These are phyloP conservation scores for Paradendryphiella salina DNA, from an alignment of 2,329 filamentous ascomycete genomes.

Conservation along the genomic window DNA sequence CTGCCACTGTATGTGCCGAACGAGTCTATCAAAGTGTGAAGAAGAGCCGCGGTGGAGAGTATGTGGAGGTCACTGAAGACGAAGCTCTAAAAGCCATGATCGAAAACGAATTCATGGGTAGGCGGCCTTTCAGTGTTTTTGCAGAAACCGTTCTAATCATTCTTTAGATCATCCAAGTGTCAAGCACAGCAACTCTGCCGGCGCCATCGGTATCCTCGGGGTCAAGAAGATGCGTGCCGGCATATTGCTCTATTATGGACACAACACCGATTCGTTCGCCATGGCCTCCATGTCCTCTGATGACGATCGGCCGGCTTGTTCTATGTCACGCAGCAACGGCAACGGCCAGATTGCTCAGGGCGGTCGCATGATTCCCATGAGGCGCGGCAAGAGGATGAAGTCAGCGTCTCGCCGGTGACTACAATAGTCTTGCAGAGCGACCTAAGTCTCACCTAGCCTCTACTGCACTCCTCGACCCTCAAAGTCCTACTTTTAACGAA, in stretches of 20 bases:
- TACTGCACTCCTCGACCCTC: neutral
- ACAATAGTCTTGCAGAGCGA: neutral
- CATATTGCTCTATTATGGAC: conserved; percentile 86
- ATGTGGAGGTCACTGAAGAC: conserved; percentile 73
- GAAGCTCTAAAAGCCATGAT: conserved; percentile 78
- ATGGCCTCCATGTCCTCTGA: conserved; percentile 84
- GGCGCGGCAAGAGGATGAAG: conserved; percentile 38
- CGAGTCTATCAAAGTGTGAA: conserved; percentile 74
- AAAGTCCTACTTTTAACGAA: neutral
- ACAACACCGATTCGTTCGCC: conserved; percentile 90
- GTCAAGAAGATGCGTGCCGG: conserved; percentile 81
- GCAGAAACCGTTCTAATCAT: conserved; percentile 10
- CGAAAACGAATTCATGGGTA: conserved; percentile 84
- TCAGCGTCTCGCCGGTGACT: conserved; percentile 12
- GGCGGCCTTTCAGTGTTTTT: conserved; percentile 8
- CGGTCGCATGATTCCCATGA: conserved; percentile 56
- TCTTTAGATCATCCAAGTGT: conserved; percentile 74
- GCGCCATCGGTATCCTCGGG: conserved; percentile 86
- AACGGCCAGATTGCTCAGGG: conserved; percentile 58
- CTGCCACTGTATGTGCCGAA: conserved; percentile 82
- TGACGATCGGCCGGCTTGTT: conserved; percentile 73
- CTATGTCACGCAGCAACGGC: conserved; percentile 78
- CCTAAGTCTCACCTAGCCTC: neutral
- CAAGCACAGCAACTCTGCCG: conserved; percentile 73
- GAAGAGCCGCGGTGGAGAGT: conserved; percentile 62